Base-by-base conservation (phyloP, 2,329 filamentous ascomycete species). In the Ophiostoma novo-ulmi region DNA sequence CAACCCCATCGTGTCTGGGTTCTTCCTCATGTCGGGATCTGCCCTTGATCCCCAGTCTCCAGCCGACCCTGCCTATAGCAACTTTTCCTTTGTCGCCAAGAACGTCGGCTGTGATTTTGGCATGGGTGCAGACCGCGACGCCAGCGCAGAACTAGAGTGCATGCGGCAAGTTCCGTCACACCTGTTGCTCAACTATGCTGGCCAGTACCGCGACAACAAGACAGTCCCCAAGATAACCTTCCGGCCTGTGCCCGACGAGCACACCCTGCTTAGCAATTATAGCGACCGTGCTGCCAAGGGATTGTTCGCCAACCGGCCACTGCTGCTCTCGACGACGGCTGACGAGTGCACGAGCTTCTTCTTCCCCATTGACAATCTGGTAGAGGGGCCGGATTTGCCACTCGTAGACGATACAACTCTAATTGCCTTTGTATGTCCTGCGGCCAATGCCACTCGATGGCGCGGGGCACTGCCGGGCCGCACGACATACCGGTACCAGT, bases 311-410 rank as follows among this genome's bases (percentile, higher is more conserved):
- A 79, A 77, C 26, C 52, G 82, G 55, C 83, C 84, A 0, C 76
- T 82, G 0, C 72, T 85, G 0, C 74, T 80, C 4, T 82, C 81
- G 17, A 80, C 80, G 73, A 83, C 80, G 70, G 70, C 83, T 73
- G 80, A 84, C 70, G 83, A 85, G 74, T 79, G 81, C 3, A 82
- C 81, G 0, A 83, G 82, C 76, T 85, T 84, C 74, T 75, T 80
- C 26, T 75, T 79, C 0, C 80, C 82, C 1, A 22, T 22, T 8
- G 20, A 55, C 20, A n/a, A 55, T 10, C 10, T 55, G 48, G n/a
- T 22, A 8, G 2, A n/a, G n/a, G 48, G 48, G 48, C 48, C 48
- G 20, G 2, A 55, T 55, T 22, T 55, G 48, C n/a, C 6, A 8
- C 8, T 11, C 11, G 22, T 26, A 22, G 52, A 58, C 22, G 52